A percentile compares a stretch with the other conserved stretches of the same genome.
phyloP scores from a whole-genome alignment of 2,329 filamentous ascomycete genomes.

The Magnaporthiopsis poae region DNA sequence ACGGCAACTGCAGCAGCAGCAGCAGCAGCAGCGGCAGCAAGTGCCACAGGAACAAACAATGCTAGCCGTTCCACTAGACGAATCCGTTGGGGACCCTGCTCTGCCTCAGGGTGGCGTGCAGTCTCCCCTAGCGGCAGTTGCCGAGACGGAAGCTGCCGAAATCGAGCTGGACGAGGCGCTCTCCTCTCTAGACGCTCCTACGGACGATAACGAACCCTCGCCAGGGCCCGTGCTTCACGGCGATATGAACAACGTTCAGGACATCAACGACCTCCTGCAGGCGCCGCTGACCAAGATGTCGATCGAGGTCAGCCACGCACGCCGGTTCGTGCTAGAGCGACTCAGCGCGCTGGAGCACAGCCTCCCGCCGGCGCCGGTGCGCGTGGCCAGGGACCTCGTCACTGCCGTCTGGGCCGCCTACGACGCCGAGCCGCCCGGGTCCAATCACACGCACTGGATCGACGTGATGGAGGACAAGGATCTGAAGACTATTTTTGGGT shows the following conservation, averaged over 20 bases:
- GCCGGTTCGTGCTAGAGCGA: conserved; percentile 25
- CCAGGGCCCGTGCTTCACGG: neutral
- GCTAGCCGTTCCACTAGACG: neutral
- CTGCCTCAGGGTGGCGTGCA: neutral
- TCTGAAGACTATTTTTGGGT: conserved; percentile 12
- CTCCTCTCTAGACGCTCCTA: neutral
- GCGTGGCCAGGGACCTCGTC: conserved; percentile 27
- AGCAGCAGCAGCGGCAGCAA: neutral
- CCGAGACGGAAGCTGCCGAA: neutral
- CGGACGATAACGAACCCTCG: neutral
- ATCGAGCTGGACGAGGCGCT: neutral
- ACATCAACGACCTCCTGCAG: neutral
- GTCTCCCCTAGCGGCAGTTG: no score
- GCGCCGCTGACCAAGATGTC: conserved; percentile 3
- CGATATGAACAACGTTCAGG: neutral
- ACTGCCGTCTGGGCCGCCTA: conserved; percentile 30
- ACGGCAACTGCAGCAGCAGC: neutral
- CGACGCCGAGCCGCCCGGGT: conserved; percentile 22
- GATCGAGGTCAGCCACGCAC: conserved; percentile 23
- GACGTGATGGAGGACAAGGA: conserved; percentile 25
- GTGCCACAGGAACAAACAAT: neutral
- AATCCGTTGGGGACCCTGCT: neutral
- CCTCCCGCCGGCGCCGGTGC: conserved; percentile 28
- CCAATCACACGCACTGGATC: conserved; percentile 26
- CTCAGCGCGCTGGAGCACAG: conserved; percentile 27